Evolutionary conservation across 352 stramenopile genomes (phyloP).

Genomic region (Peronosclerospora sorghi): DNA sequence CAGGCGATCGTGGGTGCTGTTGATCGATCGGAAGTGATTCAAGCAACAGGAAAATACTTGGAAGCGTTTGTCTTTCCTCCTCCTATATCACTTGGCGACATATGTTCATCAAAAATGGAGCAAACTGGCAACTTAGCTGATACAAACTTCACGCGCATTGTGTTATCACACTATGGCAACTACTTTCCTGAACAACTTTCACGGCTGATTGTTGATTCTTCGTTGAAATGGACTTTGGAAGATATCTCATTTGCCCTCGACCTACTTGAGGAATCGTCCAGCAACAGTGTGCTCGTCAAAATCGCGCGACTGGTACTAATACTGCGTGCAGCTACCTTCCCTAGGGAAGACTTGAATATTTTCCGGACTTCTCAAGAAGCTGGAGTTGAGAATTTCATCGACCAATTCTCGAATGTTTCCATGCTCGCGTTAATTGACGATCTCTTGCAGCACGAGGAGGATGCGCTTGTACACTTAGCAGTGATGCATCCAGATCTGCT

Average conservation of each 20-base stretch:
- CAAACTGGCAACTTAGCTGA: conserved; percentile 5
- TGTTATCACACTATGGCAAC: conserved; percentile 61
- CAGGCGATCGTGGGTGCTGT: conserved; percentile 31
- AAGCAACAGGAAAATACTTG: conserved; percentile 53
- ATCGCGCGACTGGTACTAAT: conserved; percentile 59
- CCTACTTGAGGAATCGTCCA: conserved; percentile 35
- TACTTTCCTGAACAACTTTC: conserved; percentile 67
- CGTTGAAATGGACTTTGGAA: conserved; percentile 53
- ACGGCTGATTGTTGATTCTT: conserved; percentile 58
- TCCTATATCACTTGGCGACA: conserved; percentile 14
- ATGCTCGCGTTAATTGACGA: conserved; percentile 29
- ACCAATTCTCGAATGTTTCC: conserved; percentile 26
- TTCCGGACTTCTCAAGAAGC: conserved; percentile 4
- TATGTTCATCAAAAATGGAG: conserved; percentile 7
- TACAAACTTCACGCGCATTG: conserved; percentile 46
- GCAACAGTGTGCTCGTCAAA: conserved; percentile 39
- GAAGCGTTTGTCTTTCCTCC: conserved; percentile 70
- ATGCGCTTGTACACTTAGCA: conserved; percentile 42
- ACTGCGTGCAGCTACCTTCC: conserved; percentile 27
- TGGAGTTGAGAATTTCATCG: conserved; percentile 5
- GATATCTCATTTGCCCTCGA: conserved; percentile 59
- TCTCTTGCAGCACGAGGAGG: conserved; percentile 30
- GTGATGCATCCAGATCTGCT: conserved; percentile 56
- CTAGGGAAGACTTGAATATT: conserved; percentile 19
- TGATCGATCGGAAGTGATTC: conserved; percentile 40